These are phyloP conservation scores for Gossypium arboreum DNA, from an alignment of 345 rosid species.

Conservation along the genomic window DNA sequence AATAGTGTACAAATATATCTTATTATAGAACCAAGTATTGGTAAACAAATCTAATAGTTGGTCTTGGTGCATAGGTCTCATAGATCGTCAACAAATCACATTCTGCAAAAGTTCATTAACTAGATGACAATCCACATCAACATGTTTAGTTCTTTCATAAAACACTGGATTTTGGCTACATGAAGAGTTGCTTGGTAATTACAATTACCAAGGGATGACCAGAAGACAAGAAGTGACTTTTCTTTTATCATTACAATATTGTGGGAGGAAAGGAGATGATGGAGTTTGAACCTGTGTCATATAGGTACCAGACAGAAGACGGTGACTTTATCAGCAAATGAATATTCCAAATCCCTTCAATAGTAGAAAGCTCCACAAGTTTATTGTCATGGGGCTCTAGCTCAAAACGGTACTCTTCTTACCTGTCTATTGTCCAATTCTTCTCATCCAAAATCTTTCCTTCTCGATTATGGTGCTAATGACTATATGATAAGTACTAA, in stretches of 20 bases:
- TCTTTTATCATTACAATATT: too few species aligned
- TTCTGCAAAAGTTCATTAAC: not conserved
- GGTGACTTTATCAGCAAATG: not conserved
- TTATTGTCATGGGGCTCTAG: not conserved
- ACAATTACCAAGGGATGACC: too few species aligned
- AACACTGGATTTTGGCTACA: not conserved
- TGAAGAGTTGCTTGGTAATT: not conserved
- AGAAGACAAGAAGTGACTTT: too few species aligned
- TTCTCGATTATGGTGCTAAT: not conserved
- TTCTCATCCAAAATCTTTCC: not conserved
- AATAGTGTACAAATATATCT: not conserved
- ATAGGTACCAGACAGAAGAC: too few species aligned
- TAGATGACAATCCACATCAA: not conserved
- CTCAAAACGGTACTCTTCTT: not conserved
- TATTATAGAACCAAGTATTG: not conserved
- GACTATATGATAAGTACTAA: not conserved
- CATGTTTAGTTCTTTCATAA: too few species aligned
- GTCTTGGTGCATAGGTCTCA: not conserved
- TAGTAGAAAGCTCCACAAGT: not conserved
- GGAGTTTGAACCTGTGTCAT: too few species aligned
- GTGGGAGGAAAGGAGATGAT: too few species aligned
- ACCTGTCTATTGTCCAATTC: not conserved
- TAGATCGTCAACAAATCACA: not conserved
- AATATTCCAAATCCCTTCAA: not conserved
- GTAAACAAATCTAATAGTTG: not conserved